These are phyloP conservation scores for Geotrichum klebahnii DNA, from an alignment of 1,139 yeast genomes.

Conservation along the genomic window DNA sequence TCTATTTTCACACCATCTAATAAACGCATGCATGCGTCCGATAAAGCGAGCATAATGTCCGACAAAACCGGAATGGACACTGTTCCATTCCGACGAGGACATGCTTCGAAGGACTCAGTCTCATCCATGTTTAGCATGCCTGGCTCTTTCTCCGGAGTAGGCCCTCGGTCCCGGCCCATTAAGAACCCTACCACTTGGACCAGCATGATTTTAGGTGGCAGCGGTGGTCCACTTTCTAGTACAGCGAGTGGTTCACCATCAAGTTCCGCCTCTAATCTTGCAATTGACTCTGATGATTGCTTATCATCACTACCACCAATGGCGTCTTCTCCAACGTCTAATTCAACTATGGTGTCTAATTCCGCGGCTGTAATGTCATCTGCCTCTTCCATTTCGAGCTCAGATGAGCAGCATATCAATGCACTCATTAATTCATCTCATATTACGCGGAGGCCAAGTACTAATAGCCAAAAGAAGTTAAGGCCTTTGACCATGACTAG, in stretches of 20 bases:
- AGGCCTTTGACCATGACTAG: slow-evolving; percentile 6
- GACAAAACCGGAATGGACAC: slow-evolving; percentile 6
- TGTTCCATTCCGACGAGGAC: slow-evolving; percentile 4
- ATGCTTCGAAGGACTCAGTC: slow-evolving; percentile 13
- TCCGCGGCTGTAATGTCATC: not conserved
- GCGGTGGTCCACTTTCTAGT: not conserved
- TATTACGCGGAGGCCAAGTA: slow-evolving; percentile 4
- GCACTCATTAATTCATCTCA: not conserved
- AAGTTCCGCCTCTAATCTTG: not conserved
- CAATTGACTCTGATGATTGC: not conserved
- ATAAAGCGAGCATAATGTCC: slow-evolving; percentile 10
- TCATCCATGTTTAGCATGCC: slow-evolving; percentile 16
- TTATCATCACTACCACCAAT: not conserved
- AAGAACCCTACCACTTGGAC: slow-evolving; percentile 21
- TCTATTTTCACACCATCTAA: not conserved
- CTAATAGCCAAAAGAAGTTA: slow-evolving; percentile 11
- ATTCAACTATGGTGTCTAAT: too few species aligned
- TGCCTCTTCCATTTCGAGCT: not conserved
- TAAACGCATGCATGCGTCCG: slow-evolving; percentile 3
- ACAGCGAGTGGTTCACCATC: not conserved
- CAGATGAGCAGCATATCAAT: not conserved
- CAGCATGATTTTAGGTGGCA: slow-evolving; percentile 14
- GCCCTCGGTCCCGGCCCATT: slow-evolving; percentile 11
- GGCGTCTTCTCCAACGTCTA: not conserved
- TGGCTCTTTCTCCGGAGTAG: not conserved